Evolutionary conservation across 2,329 filamentous ascomycete species (phyloP), one percentile per base, ranked within the genome.

Genomic region (Chaetomium globosum): DNA sequence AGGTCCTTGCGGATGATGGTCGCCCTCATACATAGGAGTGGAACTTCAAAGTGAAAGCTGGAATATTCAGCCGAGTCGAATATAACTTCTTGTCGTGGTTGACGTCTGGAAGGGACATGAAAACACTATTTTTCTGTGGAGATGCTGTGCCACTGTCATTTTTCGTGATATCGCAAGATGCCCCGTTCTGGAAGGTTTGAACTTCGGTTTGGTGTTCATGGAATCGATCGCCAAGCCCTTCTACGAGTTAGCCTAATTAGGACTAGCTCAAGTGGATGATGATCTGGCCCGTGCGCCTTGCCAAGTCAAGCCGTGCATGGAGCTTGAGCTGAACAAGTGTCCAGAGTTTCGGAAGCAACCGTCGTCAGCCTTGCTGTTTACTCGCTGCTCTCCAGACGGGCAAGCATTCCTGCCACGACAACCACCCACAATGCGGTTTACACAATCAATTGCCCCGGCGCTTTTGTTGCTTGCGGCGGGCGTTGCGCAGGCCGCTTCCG

Each of bases 401-500:
- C 61, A 59, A 60, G 49, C 61, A 51, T 53, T 31, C 13, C 13
- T 31, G 43, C 43, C 53, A 58, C 62, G 48, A 57, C 55, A 55
- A 61, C 59, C 66, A 56, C 36, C 54, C 61, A 71, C 30, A 10
- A 83, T 83, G 81, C 78, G 78, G 68, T 74, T 82, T 70, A 73
- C 79, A 59, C 72, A 72, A 65, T 78, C 77, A 30, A 69, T 80
- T 64, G 72, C 76, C n/a, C 74, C 80, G 23, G 75, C 78, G 49
- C 73, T 80, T 19, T 70, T 81, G 69, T 76, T 86, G 52, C 77
- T 83, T 67, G 80, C 84, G 65, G 80, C 81, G 58, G 80, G 82
- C 64, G 80, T 79, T 68, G 82, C 79, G 61, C 79, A 80, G 70
- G 84, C 84, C 39, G 81, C 83, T 63, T 81, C 83, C 33, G 84